Evolutionary conservation across 768 basidiomycete genomes (phyloP).

Genomic region (Leccinum pellstonianum): DNA sequence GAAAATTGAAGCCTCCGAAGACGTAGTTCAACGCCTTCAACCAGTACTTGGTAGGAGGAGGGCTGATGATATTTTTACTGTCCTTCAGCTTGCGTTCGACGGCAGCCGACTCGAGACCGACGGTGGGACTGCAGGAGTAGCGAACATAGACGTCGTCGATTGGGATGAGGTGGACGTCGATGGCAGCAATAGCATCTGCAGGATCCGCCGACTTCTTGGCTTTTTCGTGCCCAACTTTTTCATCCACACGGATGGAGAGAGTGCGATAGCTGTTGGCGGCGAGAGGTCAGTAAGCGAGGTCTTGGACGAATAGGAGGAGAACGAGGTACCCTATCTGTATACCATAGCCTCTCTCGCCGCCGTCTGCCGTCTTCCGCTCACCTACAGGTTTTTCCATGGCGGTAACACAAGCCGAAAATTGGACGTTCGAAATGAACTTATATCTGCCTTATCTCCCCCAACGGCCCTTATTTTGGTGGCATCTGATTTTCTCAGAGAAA

Average conservation of each 20-base stretch:
- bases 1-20: constrained; percentile 57
- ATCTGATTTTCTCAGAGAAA: background rate
- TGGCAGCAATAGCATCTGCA: constrained; percentile 39
- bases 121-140: constrained; percentile 40
- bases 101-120: constrained; percentile 49
- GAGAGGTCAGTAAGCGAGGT: background rate
- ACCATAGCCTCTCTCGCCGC: constrained; percentile 25
- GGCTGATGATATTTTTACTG: constrained; percentile 50
- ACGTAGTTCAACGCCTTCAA: constrained; percentile 52
- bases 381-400: constrained; percentile 21
- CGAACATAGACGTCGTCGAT: constrained; percentile 43
- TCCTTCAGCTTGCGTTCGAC: constrained; percentile 39
- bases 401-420: background rate
- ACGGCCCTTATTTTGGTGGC: background rate
- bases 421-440: background rate
- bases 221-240: constrained; percentile 22
- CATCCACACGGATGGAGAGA: constrained; percentile 44
- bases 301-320: background rate
- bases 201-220: constrained; percentile 31
- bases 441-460: constrained; percentile 18
- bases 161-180: constrained; percentile 48
- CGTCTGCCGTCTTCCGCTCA: constrained; percentile 9
- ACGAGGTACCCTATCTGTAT: constrained; percentile 31
- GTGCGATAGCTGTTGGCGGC: constrained; percentile 38
- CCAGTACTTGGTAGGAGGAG: constrained; percentile 47